Percentiles rank a stretch among this genome's conserved stretches.
These are phyloP conservation scores for Verticillium tricorpus DNA, from an alignment of 2,329 filamentous ascomycete species.

Conservation along the genomic window DNA sequence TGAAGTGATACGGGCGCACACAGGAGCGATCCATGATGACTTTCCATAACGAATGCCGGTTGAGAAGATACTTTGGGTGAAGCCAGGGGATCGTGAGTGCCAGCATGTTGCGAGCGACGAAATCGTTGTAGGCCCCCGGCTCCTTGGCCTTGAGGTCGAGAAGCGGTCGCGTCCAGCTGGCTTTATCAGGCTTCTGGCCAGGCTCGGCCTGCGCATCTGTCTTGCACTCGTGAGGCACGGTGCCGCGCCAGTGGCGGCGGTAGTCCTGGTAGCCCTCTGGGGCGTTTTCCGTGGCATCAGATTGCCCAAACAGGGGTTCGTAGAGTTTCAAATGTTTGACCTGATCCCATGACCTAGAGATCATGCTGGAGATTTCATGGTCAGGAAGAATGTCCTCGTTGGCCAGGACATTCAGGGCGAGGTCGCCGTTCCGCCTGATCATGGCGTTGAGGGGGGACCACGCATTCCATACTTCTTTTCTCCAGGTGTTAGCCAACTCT, in stretches of 20 bases:
- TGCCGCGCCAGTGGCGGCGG: not conserved
- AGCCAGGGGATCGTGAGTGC: conserved; percentile 4
- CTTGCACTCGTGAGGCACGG: not conserved
- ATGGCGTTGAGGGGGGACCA: not conserved
- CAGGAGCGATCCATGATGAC: conserved; percentile 1
- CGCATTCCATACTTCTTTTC: not conserved
- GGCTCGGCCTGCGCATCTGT: not conserved
- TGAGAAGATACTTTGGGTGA: not conserved
- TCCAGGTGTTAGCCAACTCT: not conserved
- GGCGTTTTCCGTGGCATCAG: not conserved
- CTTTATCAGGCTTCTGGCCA: not conserved
- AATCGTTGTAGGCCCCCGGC: not conserved
- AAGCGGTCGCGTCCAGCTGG: not conserved
- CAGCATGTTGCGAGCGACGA: not conserved
- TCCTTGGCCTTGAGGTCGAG: not conserved
- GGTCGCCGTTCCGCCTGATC: not conserved
- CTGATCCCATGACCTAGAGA: not conserved
- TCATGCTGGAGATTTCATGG: not conserved
- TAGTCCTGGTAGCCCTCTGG: not conserved
- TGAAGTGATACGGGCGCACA: not conserved
- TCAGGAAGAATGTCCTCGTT: not conserved
- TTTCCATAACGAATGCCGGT: not conserved
- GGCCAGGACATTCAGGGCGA: not conserved
- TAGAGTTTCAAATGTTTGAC: not conserved
- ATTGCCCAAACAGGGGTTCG: not conserved